Evolutionary conservation across 208 protist genomes (phyloP).

Genomic region (Porcisia hertigi): DNA sequence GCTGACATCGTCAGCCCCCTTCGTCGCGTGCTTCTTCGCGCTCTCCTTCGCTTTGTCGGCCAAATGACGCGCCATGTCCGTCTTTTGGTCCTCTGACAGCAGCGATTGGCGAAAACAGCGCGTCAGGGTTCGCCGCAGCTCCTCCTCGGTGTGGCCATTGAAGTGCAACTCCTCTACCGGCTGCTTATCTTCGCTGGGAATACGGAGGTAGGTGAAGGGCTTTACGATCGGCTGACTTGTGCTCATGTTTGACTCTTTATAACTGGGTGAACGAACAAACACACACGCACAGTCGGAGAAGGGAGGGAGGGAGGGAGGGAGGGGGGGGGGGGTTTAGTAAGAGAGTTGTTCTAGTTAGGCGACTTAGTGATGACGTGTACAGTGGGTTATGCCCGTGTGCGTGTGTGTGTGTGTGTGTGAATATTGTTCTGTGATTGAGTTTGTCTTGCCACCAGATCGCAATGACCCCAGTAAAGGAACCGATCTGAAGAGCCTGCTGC

Average conservation of each 20-base stretch:
- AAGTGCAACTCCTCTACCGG: slow-evolving; percentile 46
- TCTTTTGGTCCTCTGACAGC: slow-evolving; percentile 74
- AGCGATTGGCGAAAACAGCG: slow-evolving; percentile 70
- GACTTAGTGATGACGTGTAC: too few relatives aligned
- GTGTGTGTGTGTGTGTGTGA: neutral
- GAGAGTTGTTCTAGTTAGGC: too few relatives aligned
- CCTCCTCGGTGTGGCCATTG: slow-evolving; percentile 62
- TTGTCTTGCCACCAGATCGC: neutral
- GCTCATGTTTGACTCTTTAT: slow-evolving; percentile 10
- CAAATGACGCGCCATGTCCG: slow-evolving; percentile 68
- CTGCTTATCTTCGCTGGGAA: slow-evolving; percentile 56
- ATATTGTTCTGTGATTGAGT: neutral
- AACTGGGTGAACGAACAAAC: neutral
- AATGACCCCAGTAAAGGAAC: too few relatives aligned
- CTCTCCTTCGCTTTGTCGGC: slow-evolving; percentile 42
- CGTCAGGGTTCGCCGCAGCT: slow-evolving; percentile 58
- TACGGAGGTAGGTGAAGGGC: slow-evolving; percentile 79
- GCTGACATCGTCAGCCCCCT: slow-evolving; percentile 2
- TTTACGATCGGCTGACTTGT: slow-evolving; percentile 38
- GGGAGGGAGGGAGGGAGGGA: neutral
- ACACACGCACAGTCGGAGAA: neutral
- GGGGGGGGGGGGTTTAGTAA: neutral
- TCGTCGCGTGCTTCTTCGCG: slow-evolving; percentile 19
- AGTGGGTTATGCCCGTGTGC: too few relatives aligned
- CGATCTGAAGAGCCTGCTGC: neutral